Evolutionary conservation across 2,329 filamentous ascomycete genomes (phyloP), one percentile per base, ranked within the genome.

Genomic region (Pseudogymnoascus verrucosus): DNA sequence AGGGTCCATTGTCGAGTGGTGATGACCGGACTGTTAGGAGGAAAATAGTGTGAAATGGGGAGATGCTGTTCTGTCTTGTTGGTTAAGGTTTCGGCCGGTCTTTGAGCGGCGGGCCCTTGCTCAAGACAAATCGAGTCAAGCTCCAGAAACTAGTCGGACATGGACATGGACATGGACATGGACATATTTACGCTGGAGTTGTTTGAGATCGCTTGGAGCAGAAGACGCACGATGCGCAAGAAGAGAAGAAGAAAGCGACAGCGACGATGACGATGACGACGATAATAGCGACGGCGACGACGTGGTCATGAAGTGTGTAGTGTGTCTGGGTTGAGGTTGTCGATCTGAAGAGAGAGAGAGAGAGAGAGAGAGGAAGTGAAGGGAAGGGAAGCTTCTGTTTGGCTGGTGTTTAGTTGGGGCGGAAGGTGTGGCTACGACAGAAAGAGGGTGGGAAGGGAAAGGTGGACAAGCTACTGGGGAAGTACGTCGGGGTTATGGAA

Each of bases 1-100:
- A 68, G 71, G 69, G 69, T 74, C 72, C 73, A 74, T 74, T 60
- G 65, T 72, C 68, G 34, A n/a, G 59, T 26, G 59, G 23, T 42
- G 21, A 26, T 42, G 59, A 40, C 59, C 28, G 28, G 28, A 57
- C 51, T 57, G n/a, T 36, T 57, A 57, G 51, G 51, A 34, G 21
- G 51, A 57, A 57, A 36, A 57, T 36, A 57, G 51, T 34, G 28
- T 57, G 28, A 34, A 47, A 57, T 57, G 51, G 51, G 28, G 51
- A 54, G 51, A 57, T 34, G 28, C 23, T 57, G 51, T 57, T 28
- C 23, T 57, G 51, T 57, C 51, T 34, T 34, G 51, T 21, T 34
- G 16, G 51, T 57, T 57, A 57, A 57, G 51, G 51, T 57, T 57
- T 61, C 59, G 59, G 59, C 36, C 19, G 39, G 59, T 42, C 7